Conservation (phyloP, 179 eudicot genomes). For the Camellia oleifera region DNA sequence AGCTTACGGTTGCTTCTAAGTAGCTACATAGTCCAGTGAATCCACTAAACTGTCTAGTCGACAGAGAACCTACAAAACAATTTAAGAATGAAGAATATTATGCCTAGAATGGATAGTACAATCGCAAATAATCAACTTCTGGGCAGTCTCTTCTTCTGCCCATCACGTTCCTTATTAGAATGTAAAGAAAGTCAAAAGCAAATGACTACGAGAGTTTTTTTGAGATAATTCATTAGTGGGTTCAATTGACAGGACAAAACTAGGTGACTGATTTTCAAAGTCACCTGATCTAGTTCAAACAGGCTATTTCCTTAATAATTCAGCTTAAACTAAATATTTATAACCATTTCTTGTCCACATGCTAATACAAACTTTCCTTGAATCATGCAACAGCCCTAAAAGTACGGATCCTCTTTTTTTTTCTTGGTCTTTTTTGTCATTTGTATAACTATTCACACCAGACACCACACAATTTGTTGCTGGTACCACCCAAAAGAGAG, state of each 20-base stretch:
- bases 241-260: not conserved
- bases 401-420: too few relatives aligned
- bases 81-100: not conserved
- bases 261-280: not conserved
- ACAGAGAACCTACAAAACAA: not conserved
- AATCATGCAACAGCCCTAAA: not conserved
- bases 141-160: not conserved
- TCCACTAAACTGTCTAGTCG: not conserved
- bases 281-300: not conserved
- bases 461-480: too few relatives aligned
- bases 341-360: not conserved
- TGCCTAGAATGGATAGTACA: not conserved
- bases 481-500: too few relatives aligned
- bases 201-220: not conserved
- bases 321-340: not conserved
- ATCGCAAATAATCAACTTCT: not conserved
- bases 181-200: not conserved
- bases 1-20: not conserved
- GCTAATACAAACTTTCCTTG: not conserved
- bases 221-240: not conserved
- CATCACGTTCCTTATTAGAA: slow-evolving; percentile 5
- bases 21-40: not conserved
- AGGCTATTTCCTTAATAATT: not conserved
- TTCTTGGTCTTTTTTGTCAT: too few relatives aligned
- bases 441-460: too few relatives aligned